Conservation (phyloP, 495 filamentous ascomycete genomes). For the Podospora bellae-mahoneyi region DNA sequence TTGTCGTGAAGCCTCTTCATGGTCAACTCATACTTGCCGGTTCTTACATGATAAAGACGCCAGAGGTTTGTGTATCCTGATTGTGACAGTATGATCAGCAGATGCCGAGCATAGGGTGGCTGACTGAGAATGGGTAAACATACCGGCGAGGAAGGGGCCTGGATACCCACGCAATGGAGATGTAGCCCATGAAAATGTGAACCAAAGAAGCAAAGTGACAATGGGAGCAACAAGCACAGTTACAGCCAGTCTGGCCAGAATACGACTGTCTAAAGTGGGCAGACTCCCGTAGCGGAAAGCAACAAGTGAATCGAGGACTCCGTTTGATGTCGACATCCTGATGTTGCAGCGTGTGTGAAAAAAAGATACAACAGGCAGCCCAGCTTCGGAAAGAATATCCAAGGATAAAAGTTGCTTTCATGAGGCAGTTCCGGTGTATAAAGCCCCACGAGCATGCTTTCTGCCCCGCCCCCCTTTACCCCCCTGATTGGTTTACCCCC, state of each 20-base stretch:
- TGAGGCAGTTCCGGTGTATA: background rate
- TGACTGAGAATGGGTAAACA: background rate
- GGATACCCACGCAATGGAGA: conserved; percentile 14
- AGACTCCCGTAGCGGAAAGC: background rate
- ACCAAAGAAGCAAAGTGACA: conserved; percentile 7
- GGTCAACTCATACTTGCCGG: conserved; percentile 26
- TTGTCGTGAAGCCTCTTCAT: conserved; percentile 41
- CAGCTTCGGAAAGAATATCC: background rate
- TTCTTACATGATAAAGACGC: conserved; percentile 31
- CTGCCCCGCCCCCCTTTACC: too few relatives aligned
- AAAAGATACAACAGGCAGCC: background rate
- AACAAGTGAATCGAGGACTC: background rate
- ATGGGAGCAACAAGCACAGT: background rate
- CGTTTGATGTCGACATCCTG: background rate
- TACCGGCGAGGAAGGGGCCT: conserved; percentile 24
- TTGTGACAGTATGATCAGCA: background rate
- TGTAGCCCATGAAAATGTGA: background rate
- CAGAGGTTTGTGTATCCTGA: conserved; percentile 40
- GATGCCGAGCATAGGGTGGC: background rate
- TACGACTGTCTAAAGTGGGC: background rate
- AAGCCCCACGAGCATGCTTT: background rate
- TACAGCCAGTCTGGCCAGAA: background rate
- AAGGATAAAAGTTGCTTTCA: background rate
- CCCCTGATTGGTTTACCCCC: background rate
- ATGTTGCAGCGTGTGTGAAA: background rate